Percentiles rank a stretch among this genome's conserved stretches.
Conservation (phyloP, 2,329 filamentous ascomycete species). For the Nectriaceae sp. region DNA sequence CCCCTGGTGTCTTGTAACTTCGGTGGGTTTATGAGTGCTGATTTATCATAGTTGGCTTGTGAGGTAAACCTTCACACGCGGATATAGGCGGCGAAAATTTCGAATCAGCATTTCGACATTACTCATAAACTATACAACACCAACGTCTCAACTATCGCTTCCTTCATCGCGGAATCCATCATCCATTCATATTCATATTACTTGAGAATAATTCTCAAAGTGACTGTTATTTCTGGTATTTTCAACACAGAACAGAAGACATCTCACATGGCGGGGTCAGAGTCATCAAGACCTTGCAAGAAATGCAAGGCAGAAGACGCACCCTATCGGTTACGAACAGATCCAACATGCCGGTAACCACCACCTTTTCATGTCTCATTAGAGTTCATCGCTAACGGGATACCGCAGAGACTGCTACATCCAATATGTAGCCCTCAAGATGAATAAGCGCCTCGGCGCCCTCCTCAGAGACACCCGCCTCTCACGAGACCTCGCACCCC, state of each 20-base stretch:
- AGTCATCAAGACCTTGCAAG: conserved; percentile 28
- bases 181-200: background rate
- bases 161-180: background rate
- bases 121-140: background rate
- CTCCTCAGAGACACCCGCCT: conserved; percentile 51
- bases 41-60: background rate
- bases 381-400: conserved; percentile 1
- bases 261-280: conserved; percentile 19
- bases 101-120: background rate
- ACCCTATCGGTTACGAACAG: conserved; percentile 31
- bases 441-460: conserved; percentile 68
- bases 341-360: conserved; percentile 34
- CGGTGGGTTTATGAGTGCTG: background rate
- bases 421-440: conserved; percentile 76
- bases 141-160: background rate
- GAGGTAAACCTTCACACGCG: background rate
- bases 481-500: conserved; percentile 34
- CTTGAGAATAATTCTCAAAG: too few relatives aligned
- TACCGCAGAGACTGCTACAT: conserved; percentile 65
- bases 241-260: background rate
- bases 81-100: background rate
- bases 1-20: background rate
- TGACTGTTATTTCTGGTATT: background rate
- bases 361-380: background rate
- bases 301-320: conserved; percentile 35